These are phyloP conservation scores for Paecilomyces fulvus DNA, from an alignment of 2,329 filamentous ascomycete species.

Conservation along the genomic window DNA sequence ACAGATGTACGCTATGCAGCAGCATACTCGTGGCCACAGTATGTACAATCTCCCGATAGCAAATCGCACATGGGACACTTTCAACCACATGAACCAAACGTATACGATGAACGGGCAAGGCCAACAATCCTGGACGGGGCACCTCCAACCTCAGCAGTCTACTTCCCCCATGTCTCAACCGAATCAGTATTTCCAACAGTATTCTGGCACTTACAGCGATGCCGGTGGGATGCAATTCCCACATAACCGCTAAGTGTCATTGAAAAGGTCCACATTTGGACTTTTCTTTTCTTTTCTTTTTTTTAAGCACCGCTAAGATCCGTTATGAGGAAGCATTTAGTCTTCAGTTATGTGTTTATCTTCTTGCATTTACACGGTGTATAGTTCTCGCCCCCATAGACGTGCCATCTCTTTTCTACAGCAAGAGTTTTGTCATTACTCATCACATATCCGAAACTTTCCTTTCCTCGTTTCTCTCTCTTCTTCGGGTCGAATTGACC, in stretches of 20 bases:
- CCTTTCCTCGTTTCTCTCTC: constrained; percentile 1
- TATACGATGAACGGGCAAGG: constrained; percentile 18
- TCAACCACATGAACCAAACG: constrained; percentile 21
- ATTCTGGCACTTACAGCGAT: constrained; percentile 15
- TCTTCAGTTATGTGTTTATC: not conserved
- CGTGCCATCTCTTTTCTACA: not conserved
- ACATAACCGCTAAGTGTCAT: not conserved
- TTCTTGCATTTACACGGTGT: not conserved
- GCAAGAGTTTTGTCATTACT: not conserved
- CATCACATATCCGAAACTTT: not conserved
- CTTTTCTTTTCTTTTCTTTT: not conserved
- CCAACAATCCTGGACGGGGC: constrained; percentile 25
- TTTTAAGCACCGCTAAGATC: not conserved
- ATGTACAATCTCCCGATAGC: constrained; percentile 29
- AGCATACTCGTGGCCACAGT: constrained; percentile 14
- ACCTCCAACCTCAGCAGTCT: constrained; percentile 17
- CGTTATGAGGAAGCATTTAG: not conserved
- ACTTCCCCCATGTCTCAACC: constrained; percentile 17
- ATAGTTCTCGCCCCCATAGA: not conserved
- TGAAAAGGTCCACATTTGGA: not conserved
- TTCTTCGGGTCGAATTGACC: not conserved
- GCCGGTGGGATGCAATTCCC: constrained; percentile 16
- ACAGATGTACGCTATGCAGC: constrained; percentile 9
- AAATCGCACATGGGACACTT: constrained; percentile 28
- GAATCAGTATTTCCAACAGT: constrained; percentile 18